Evolutionary conservation across 495 filamentous ascomycete species (phyloP), one percentile per base, ranked within the genome.

Genomic region (Penicillium pulvis): DNA sequence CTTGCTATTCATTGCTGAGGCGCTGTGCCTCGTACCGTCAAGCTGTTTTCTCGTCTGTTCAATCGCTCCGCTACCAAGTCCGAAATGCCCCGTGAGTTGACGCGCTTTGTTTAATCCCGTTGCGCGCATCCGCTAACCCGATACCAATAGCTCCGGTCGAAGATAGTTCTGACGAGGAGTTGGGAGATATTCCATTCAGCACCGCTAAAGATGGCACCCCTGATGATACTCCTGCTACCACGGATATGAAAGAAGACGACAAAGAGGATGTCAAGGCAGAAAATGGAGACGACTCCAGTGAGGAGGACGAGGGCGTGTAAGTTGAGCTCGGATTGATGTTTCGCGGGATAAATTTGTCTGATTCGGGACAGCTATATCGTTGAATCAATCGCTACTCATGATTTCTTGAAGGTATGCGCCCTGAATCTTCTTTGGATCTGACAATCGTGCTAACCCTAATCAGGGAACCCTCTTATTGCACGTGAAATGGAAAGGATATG

Each of bases 401-500:
- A 59, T 9, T 83, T 58, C 56, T 60, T 14, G 69, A 67, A 17
- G 70, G 79, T 76, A 56, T 14, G 43, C 53, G n/a, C 49, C 1
- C 41, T 45, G 11, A 35, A 20, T 20, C 50, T 31, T 11, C 8
- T 5, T 23, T 24, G 17, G 11, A 31, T 16, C 39, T n/a, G 12
- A 17, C 31, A 35, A 39, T 28, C 41, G 24, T 12, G 55, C 63
- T 73, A 48, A 67, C 43, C 3, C 62, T 62, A n/a, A 26, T 45
- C 31, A 84, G 78, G 75, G 75, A 30, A 63, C 56, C 0, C 42
- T 83, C 33, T 55, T 75, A 26, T 79, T 85, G 17, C 59, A 80
- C 10, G 82, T 88, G 48, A 87, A 88, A 63, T 89, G 86, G 86
- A 75, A 81, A 53, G 86, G 85, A 0, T 89, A 85, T 57, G 78